Base-by-base conservation (phyloP, 2,329 filamentous ascomycete species). In the Fusarium brevicatenulatum region DNA sequence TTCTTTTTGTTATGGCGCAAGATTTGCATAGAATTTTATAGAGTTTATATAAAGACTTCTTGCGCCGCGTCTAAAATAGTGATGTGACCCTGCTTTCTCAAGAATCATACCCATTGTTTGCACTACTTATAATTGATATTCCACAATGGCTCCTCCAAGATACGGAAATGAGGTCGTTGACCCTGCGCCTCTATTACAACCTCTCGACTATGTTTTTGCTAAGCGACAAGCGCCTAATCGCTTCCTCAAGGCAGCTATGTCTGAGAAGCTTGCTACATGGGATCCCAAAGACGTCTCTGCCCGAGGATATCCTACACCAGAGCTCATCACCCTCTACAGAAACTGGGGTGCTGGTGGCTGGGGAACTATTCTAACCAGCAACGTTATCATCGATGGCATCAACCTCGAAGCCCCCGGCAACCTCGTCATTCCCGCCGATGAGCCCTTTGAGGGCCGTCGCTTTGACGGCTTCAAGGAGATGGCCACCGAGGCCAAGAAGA, bases 231-330 rank as follows among this genome's bases (percentile, higher is more conserved):
- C 58, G 4, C 59, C 64, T 16, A 74, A 74, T 19, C 63, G 56
- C 16, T 69, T 74, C 39, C 64, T 73, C 40, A 73, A 73, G 62
- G 71, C 71, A 6, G 71, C 71, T 2, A 74, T 74, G 28, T 68
- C 71, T 10, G 68, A 73, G 25, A 66, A 65, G 42, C 55, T 73
- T 2, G 43, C 71, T n/a, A 66, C 68, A 28, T 74, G 71, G 71
- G 55, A 74, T 1, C 7, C 47, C 10, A 60, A 74, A 7, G 59
- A 72, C 12, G 50, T 69, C 16, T 74, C 71, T 37, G 71, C 71
- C 2, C 53, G 71, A 23, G 71, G 71, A 53, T 55, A 66, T 19
- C 59, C 64, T 30, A 72, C 71, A 13, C 46, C 47, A 11, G 71
- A 73, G 9, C 63, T 73, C 23, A 49, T 73, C 32, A 69, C 32